Evolutionary conservation across 2,329 filamentous ascomycete species (phyloP), one percentile per base, ranked within the genome.

Genomic region (Fusarium longipes): DNA sequence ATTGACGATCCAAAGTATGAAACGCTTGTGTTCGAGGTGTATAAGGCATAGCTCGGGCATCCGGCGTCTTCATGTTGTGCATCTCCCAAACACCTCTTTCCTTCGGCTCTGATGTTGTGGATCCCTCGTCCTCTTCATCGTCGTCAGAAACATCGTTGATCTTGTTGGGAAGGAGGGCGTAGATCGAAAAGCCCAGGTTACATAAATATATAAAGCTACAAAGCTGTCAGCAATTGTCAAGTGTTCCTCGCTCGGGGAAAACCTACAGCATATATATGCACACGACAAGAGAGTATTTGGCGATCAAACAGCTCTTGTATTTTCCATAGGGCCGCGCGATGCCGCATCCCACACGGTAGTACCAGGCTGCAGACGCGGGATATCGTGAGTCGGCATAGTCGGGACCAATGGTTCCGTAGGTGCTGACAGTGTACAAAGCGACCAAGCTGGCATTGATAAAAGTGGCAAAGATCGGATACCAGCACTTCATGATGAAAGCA

Each of bases 371-470:
- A 25, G 83, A 82, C 71, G 89, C 88, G 7, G 85, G 85, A 71
- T 89, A 85, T 40, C 82, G 77, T 8, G 86, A 79, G 77, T 95
- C 91, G 67, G 86, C 86, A 73, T 89, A 87, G 78, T 95, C 92
- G 29, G 90, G 89, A 12, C 89, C 89, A 53, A 90, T 87, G 77
- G 94, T 91, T 47, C 90, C 89, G 76, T 89, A 88, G 60, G 90
- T 79, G 77, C 88, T 90, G 71, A 88, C 84, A 40, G 84, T 79
- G 81, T 90, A 94, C 40, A 94, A 81, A 5, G 80, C 84, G 20
- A 86, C 78, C 72, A 93, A 81, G 48, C 82, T 75, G 45, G 83
- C 65, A 76, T 91, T 89, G 70, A 88, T 77, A 53, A 89, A 63
- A 24, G 87, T 76, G 60, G 86, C 87, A 56, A 93, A 60, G 61